Evolutionary conservation across 2,329 filamentous ascomycete genomes (phyloP).

Genomic region (Xylaria sp.): DNA sequence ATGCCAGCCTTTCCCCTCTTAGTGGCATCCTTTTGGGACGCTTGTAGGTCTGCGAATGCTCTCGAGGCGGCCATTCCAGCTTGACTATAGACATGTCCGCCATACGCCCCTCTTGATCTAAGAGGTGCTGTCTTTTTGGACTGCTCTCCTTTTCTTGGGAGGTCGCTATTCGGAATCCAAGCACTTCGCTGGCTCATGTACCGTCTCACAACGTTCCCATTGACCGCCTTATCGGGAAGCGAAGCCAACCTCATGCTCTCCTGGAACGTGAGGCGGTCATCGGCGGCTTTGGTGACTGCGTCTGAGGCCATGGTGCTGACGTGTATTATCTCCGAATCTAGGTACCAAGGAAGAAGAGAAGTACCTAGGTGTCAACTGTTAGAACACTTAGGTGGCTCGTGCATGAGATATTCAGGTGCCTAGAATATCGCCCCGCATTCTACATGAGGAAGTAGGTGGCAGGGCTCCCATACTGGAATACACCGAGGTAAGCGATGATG

Average conservation of each 20-base stretch:
- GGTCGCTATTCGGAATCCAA: constrained; percentile 39
- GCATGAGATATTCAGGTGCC: too few species aligned
- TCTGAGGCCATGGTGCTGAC: constrained; percentile 6
- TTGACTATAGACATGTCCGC: constrained; percentile 50
- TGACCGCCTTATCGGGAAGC: constrained; percentile 29
- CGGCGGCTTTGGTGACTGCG: background rate
- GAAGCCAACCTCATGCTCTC: constrained; percentile 40
- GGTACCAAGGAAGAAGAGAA: too few species aligned
- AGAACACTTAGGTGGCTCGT: too few species aligned
- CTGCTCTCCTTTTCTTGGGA: constrained; percentile 19
- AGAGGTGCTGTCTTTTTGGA: background rate
- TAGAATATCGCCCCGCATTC: too few species aligned
- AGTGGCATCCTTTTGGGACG: constrained; percentile 16
- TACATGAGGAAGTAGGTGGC: too few species aligned
- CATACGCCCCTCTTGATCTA: constrained; percentile 38
- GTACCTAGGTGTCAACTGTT: too few species aligned
- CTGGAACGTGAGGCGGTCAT: constrained; percentile 38
- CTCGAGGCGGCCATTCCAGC: constrained; percentile 43
- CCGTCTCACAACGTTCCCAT: constrained; percentile 27
- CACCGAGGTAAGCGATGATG: too few species aligned
- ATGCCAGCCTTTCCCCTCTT: constrained; percentile 37
- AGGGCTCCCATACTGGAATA: too few species aligned
- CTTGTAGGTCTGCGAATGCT: constrained; percentile 36
- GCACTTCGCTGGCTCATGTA: constrained; percentile 42
- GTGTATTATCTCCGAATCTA: too few species aligned